phyloP scores from a whole-genome alignment of 345 rosid genomes.

The Eucalyptus rudis region DNA sequence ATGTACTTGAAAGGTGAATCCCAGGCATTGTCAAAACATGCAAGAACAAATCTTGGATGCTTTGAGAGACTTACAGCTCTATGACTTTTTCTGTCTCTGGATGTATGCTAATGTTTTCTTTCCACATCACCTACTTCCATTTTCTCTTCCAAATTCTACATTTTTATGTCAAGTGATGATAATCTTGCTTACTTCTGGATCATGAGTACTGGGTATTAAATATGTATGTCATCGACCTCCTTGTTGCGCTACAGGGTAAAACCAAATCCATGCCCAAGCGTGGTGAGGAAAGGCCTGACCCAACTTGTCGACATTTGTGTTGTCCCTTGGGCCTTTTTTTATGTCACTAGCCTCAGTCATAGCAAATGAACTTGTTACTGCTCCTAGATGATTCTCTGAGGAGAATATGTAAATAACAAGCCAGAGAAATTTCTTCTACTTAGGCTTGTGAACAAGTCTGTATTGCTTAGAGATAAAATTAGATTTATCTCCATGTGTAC shows the following conservation, averaged over 20 bases:
- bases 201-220: not conserved
- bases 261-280: not conserved
- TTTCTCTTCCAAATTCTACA: not conserved
- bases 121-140: not conserved
- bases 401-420: not conserved
- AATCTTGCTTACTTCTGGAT: not conserved
- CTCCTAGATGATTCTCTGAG: not conserved
- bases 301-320: not conserved
- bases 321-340: not conserved
- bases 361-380: not conserved
- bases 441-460: not conserved
- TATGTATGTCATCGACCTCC: not conserved
- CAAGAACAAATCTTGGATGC: not conserved
- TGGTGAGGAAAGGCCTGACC: not conserved
- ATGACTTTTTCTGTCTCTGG: not conserved
- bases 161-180: not conserved
- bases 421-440: not conserved
- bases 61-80: not conserved
- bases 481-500: not conserved
- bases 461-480: not conserved
- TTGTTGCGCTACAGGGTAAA: not conserved
- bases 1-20: not conserved
- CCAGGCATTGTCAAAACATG: not conserved
- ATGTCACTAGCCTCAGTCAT: not conserved
- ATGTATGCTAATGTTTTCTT: not conserved